Conservation (phyloP, 2,329 filamentous ascomycete genomes). For the Aspergillus texensis region DNA sequence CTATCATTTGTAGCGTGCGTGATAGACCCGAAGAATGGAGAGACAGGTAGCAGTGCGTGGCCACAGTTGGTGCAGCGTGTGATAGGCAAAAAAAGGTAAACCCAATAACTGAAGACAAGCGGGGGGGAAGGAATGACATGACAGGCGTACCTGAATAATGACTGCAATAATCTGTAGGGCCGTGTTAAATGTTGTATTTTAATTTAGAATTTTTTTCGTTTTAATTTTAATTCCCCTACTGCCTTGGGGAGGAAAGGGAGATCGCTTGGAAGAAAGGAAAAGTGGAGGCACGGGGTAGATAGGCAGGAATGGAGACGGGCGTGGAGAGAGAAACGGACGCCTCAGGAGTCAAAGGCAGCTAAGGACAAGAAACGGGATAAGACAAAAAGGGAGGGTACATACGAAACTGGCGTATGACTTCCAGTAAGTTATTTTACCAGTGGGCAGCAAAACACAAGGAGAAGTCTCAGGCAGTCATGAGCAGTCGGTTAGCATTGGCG, state of each 20-base stretch:
- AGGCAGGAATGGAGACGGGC: conserved; percentile 28
- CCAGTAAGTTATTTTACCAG: conserved; percentile 20
- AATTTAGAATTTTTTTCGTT: conserved; percentile 20
- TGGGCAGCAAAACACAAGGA: conserved; percentile 20
- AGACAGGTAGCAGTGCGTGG: conserved; percentile 30
- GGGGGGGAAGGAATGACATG: conserved; percentile 18
- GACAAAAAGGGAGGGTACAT: conserved; percentile 14
- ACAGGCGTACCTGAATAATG: conserved; percentile 29
- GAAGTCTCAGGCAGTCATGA: conserved; percentile 21
- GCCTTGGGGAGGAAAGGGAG: conserved; percentile 13
- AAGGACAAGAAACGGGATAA: conserved; percentile 10
- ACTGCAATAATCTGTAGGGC: conserved; percentile 23
- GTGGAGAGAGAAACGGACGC: conserved; percentile 25
- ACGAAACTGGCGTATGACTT: conserved; percentile 8
- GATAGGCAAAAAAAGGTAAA: conserved; percentile 16
- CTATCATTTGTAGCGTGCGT: conserved; percentile 19
- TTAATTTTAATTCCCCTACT: conserved; percentile 11
- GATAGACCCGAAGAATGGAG: conserved; percentile 26
- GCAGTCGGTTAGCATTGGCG: conserved; percentile 14
- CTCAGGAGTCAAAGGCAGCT: conserved; percentile 16
- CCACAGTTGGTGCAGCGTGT: conserved; percentile 27
- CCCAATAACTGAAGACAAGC: conserved; percentile 21
- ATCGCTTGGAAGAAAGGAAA: conserved; percentile 22
- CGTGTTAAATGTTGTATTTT: conserved; percentile 23
- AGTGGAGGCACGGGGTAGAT: conserved; percentile 33